phyloP scores from a whole-genome alignment of 2,329 filamentous ascomycete genomes.

The Ophiostoma sp. region DNA sequence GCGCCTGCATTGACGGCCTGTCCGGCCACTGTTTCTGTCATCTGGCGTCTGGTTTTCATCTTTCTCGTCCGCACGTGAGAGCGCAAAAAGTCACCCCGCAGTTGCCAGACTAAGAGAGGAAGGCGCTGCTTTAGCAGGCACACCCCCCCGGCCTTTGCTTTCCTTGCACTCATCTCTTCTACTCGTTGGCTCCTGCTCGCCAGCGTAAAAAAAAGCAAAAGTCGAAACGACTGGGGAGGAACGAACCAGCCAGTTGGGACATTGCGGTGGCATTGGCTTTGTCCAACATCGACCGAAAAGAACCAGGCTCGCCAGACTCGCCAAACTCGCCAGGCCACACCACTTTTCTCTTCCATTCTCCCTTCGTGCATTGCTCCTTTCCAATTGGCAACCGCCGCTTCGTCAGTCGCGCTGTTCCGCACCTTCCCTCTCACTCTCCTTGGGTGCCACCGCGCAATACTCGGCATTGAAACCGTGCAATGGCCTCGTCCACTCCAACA shows the following conservation, averaged over 20 bases:
- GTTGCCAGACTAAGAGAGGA: background rate
- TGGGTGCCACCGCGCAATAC: background rate
- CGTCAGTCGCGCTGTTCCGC: background rate
- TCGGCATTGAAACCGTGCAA: background rate
- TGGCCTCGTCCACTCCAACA: background rate
- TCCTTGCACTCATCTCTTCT: background rate
- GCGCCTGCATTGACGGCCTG: background rate
- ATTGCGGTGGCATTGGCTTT: slow-evolving; percentile 8
- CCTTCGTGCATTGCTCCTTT: background rate
- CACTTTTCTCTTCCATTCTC: background rate
- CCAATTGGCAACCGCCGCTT: background rate
- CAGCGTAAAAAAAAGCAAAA: background rate
- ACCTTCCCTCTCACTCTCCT: background rate
- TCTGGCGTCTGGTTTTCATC: background rate
- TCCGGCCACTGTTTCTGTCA: background rate
- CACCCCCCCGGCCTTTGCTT: background rate
- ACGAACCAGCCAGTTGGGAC: background rate
- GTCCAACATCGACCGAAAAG: background rate
- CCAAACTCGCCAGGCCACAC: background rate
- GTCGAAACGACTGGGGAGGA: background rate
- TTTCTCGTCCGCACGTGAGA: background rate
- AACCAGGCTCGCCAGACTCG: no score
- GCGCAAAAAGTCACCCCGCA: slow-evolving; percentile 6
- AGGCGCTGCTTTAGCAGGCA: background rate
- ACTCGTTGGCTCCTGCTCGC: background rate